Evolutionary conservation across 2,329 filamentous ascomycete genomes (phyloP).

Genomic region (Pseudogymnoascus sp.): DNA sequence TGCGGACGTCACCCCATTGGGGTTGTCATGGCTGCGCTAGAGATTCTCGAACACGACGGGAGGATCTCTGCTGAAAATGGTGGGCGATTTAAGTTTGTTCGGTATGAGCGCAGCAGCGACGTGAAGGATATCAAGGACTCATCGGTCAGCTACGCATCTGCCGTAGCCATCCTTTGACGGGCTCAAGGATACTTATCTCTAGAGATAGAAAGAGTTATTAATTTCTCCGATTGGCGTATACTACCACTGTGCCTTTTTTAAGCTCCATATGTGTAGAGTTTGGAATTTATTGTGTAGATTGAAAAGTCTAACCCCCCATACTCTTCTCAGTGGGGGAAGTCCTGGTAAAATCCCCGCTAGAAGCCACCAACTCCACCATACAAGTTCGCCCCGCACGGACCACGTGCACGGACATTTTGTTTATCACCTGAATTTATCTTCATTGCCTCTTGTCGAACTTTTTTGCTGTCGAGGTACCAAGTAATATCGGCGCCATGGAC

Average conservation of each 20-base stretch:
- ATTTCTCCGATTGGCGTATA: not conserved
- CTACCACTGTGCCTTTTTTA: not conserved
- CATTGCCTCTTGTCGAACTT: constrained; percentile 11
- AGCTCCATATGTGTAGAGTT: too few species aligned
- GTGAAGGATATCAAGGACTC: constrained; percentile 60
- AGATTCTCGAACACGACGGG: constrained; percentile 42
- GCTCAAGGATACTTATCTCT: not conserved
- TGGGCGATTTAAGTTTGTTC: constrained; percentile 58
- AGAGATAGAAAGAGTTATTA: not conserved
- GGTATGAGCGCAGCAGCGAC: constrained; percentile 80
- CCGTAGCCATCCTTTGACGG: constrained; percentile 64
- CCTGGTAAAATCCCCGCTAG: not conserved
- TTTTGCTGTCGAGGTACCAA: constrained; percentile 10
- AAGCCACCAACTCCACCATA: not conserved
- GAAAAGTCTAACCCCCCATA: not conserved
- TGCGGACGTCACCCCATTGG: constrained; percentile 94
- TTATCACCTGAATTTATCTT: constrained; percentile 11
- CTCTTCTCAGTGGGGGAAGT: not conserved
- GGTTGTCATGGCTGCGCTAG: constrained; percentile 80
- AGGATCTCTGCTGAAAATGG: constrained; percentile 30
- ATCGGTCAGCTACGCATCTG: constrained; percentile 93
- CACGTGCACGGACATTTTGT: constrained; percentile 7
- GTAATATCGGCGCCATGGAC: constrained; percentile 55
- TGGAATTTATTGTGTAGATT: not conserved
- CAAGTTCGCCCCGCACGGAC: not conserved